Percentiles rank a stretch among this genome's conserved stretches.
Conservation (phyloP, 2,329 filamentous ascomycete species). For the Fusarium sp. region DNA sequence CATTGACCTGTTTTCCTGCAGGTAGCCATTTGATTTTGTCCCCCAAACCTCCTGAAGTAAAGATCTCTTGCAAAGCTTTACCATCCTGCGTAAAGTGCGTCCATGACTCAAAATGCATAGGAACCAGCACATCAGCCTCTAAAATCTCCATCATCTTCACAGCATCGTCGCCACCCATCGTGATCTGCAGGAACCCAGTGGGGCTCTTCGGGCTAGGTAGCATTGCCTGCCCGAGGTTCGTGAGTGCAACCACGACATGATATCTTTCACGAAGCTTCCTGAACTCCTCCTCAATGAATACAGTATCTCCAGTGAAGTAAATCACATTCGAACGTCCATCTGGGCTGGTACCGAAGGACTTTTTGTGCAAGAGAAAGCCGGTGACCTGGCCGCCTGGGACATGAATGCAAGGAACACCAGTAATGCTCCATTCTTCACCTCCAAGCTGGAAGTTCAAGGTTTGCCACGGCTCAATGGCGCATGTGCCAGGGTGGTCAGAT, state of each 20-base stretch:
- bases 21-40: background rate
- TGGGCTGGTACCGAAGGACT: background rate
- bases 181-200: background rate
- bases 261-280: background rate
- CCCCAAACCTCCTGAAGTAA: fast-evolving
- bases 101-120: background rate
- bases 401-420: background rate
- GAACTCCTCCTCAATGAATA: background rate
- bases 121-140: background rate
- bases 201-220: background rate
- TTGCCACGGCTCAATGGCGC: background rate
- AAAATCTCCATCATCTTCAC: background rate
- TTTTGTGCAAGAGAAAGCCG: background rate
- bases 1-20: background rate
- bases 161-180: background rate
- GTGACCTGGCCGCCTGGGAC: background rate
- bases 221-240: background rate
- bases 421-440: background rate
- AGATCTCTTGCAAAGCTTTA: background rate
- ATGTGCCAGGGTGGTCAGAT: background rate
- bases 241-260: background rate
- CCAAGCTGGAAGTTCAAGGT: background rate
- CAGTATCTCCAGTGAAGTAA: background rate
- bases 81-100: background rate
- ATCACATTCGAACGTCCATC: background rate